Evolutionary conservation across 352 stramenopile genomes (phyloP), one percentile per base, ranked within the genome.

Genomic region (Phytophthora macrochlamydospora): DNA sequence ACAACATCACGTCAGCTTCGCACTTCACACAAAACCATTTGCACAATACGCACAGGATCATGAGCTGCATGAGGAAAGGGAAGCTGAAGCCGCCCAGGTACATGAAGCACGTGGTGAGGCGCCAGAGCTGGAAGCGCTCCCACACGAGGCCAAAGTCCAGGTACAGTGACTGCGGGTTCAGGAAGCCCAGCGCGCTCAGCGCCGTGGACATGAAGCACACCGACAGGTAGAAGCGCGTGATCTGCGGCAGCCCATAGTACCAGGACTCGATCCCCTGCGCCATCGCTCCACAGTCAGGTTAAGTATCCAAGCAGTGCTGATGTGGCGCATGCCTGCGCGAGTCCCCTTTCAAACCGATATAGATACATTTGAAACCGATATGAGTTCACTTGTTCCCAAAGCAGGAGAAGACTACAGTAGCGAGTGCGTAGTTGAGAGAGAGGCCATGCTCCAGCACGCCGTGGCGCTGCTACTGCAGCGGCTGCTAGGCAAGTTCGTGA

Each of bases 51-150:
- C 71, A 96, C 89, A 97, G 65, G 59, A 97, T 91, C 80, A 96
- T 94, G 57, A 97, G 83, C 59, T 94, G 84, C 81, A 97, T 95
- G 71, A 97, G 85, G 67, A 97, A 96, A 37, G 85, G 79, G 61
- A 97, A 96, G 65, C 84, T 88, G 54, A 96, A 96, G 67, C 82
- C 83, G 35, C 90, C 90, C 29, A 97, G 83, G 73, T 79, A 97
- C 71, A 96, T 92, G 72, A 96, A 97, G 74, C 81, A 86, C 53
- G 90, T 95, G 61, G 88, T 79, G 65, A 97, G 74, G 30, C 90
- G 87, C 90, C 90, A 97, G 59, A 97, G 74, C 69, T 96, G 86
- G 72, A 96, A 96, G 54, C 83, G 79, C 54, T 93, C 75, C 85
- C 85, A 94, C 60, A 96, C 76, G 59, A 95, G 76, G 40, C 91